These are phyloP conservation scores for Mucor piriformis DNA, from an alignment of 371 early-diverging fungal species.

Conservation along the genomic window DNA sequence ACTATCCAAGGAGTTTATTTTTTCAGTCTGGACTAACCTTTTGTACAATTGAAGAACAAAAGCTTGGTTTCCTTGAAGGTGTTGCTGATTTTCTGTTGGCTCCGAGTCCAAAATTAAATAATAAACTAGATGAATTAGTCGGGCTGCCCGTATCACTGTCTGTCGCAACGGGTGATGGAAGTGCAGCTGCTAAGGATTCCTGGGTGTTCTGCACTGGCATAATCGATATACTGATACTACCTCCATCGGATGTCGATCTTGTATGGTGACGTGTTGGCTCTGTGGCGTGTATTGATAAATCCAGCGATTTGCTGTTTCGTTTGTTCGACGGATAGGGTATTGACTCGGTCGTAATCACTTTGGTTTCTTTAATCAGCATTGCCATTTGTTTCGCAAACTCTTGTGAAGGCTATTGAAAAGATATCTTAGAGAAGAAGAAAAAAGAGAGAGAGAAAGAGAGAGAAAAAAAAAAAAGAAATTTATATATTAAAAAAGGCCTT, in stretches of 20 bases:
- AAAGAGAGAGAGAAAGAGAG: slow-evolving; percentile 1
- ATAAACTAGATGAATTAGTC: slow-evolving; percentile 10
- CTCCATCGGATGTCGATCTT: slow-evolving; percentile 31
- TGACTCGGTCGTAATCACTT: slow-evolving; percentile 6
- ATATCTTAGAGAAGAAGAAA: background rate
- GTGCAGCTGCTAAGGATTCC: slow-evolving; percentile 27
- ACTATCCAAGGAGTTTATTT: background rate
- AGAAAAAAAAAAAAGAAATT: background rate
- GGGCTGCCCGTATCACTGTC: slow-evolving; percentile 8
- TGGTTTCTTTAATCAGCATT: slow-evolving; percentile 22
- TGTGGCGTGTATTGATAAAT: slow-evolving; percentile 23
- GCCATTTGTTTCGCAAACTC: slow-evolving; percentile 29
- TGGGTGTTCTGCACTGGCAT: slow-evolving; percentile 11
- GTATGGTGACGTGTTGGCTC: slow-evolving; percentile 14
- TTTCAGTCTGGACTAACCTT: slow-evolving; percentile 3
- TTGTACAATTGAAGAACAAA: slow-evolving; percentile 21
- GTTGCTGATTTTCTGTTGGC: slow-evolving; percentile 3
- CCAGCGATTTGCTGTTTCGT: slow-evolving; percentile 42
- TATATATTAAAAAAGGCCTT: slow-evolving; percentile 19
- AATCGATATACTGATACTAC: background rate
- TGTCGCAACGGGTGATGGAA: slow-evolving; percentile 16
- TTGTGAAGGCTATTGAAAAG: slow-evolving; percentile 8
- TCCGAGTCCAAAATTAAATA: slow-evolving; percentile 26
- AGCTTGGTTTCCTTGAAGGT: slow-evolving; percentile 26
- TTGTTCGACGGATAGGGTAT: slow-evolving; percentile 18